Percentiles rank a stretch among this genome's conserved stretches.
phyloP scores from a whole-genome alignment of 805 yeast genomes.

The Wickerhamomyces alni region DNA sequence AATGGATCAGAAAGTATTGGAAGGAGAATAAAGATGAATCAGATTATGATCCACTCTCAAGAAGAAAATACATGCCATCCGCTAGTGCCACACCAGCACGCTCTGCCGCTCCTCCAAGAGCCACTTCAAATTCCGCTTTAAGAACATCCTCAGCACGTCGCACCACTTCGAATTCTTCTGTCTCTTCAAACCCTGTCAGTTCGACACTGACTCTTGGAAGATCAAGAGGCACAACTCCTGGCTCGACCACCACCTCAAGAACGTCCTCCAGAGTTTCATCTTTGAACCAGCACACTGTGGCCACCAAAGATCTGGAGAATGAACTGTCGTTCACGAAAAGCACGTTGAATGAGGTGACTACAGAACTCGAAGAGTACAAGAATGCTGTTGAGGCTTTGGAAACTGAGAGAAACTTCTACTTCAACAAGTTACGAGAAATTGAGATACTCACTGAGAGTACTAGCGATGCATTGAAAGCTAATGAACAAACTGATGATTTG shows the following conservation, averaged over 20 bases:
- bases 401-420: constrained; percentile 86
- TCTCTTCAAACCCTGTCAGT: constrained; percentile 1
- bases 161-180: constrained; percentile 8
- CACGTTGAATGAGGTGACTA: constrained; percentile 34
- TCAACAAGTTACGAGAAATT: constrained; percentile 80
- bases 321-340: constrained; percentile 42
- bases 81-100: constrained; percentile 1
- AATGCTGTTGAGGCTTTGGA: constrained; percentile 61
- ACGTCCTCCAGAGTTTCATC: constrained; percentile 23
- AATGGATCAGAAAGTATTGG: constrained; percentile 88
- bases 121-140: constrained; percentile 1
- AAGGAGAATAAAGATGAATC: constrained; percentile 62
- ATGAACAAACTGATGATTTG: constrained; percentile 21
- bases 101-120: constrained; percentile 1
- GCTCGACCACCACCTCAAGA: constrained; percentile 8
- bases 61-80: constrained; percentile 36
- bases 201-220: constrained; percentile 5
- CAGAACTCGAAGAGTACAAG: constrained; percentile 52
- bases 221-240: constrained; percentile 5
- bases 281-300: constrained; percentile 12
- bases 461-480: constrained; percentile 43
- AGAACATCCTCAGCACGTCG: constrained; percentile 6
- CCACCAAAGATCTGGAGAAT: constrained; percentile 29
- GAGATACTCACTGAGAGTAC: constrained; percentile 72
- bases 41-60: constrained; percentile 61